Percentiles rank a stretch among this genome's conserved stretches.
Conservation (phyloP, 1,284 basidiomycete genomes). For the Fomitopsis betulina region DNA sequence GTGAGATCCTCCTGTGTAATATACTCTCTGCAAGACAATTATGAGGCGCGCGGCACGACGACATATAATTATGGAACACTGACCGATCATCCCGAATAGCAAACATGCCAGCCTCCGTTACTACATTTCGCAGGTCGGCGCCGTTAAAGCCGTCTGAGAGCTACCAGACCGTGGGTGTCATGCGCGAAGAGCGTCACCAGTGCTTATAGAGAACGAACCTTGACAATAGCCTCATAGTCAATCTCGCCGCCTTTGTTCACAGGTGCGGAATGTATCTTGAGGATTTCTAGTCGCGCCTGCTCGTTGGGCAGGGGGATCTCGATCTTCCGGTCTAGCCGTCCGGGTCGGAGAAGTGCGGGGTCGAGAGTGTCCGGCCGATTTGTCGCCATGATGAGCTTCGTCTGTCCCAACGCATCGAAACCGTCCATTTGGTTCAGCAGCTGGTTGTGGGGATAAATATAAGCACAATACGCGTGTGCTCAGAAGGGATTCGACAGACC, state of each 20-base stretch:
- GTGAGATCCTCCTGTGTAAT: slow-evolving; percentile 93
- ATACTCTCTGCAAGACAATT: slow-evolving; percentile 64
- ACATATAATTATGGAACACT: slow-evolving; percentile 17
- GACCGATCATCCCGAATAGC: slow-evolving; percentile 94
- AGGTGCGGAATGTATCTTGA: slow-evolving; percentile 95
- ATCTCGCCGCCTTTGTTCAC: slow-evolving; percentile 96
- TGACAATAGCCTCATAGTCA: slow-evolving; percentile 96
- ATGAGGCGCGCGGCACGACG: neutral
- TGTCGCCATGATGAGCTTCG: slow-evolving; percentile 99
- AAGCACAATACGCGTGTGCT: neutral
- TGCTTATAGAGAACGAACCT: slow-evolving; percentile 43
- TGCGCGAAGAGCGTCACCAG: neutral
- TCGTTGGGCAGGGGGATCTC: slow-evolving; percentile 98
- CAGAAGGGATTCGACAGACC: slow-evolving; percentile 39
- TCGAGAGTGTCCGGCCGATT: slow-evolving; percentile 97
- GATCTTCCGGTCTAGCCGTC: slow-evolving; percentile 96
- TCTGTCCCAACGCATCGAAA: slow-evolving; percentile 93
- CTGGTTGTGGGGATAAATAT: slow-evolving; percentile 33
- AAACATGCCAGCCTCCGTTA: slow-evolving; percentile 99
- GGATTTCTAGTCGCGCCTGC: slow-evolving; percentile 90
- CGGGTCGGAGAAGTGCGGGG: slow-evolving; percentile 93
- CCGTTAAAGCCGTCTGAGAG: slow-evolving; percentile 93
- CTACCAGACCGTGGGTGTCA: slow-evolving; percentile 28
- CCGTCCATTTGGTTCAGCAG: slow-evolving; percentile 99
- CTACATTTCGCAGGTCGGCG: slow-evolving; percentile 93